These are phyloP conservation scores for Sarocladium brachiariae DNA, from an alignment of 2,329 filamentous ascomycete genomes.

Conservation along the genomic window DNA sequence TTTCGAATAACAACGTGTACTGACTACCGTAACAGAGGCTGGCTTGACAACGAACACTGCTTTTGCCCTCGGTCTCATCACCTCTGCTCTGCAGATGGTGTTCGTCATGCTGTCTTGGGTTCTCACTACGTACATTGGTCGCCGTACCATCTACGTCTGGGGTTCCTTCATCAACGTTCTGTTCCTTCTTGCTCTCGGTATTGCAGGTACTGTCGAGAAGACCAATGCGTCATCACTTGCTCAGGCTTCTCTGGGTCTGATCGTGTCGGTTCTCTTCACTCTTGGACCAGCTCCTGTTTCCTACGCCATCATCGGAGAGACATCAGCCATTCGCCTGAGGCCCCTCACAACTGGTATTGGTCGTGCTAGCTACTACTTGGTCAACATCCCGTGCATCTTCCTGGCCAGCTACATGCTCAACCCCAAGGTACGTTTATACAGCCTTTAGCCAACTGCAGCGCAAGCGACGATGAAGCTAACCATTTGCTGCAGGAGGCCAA, in stretches of 20 bases:
- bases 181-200: constrained; percentile 51
- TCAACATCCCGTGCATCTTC: constrained; percentile 62
- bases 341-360: constrained; percentile 60
- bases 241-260: constrained; percentile 55
- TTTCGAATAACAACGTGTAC: neutral
- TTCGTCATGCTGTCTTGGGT: constrained; percentile 63
- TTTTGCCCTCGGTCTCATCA: constrained; percentile 58
- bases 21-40: constrained; percentile 40
- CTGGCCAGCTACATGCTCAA: constrained; percentile 56
- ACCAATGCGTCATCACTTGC: constrained; percentile 37
- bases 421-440: constrained; percentile 33
- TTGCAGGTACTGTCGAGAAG: constrained; percentile 43
- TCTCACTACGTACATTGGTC: constrained; percentile 56
- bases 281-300: constrained; percentile 56
- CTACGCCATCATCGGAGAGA: constrained; percentile 62
- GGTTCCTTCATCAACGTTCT: constrained; percentile 46
- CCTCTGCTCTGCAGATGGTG: constrained; percentile 54
- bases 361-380: constrained; percentile 55
- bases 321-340: constrained; percentile 56
- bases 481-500: constrained; percentile 27
- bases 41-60: constrained; percentile 47
- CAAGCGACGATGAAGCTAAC: constrained; percentile 18
- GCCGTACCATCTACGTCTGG: constrained; percentile 58
- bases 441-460: neutral
- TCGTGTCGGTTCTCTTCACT: constrained; percentile 59